Base-by-base conservation (phyloP, 1,284 basidiomycete species). In the Rhodotorula sp. region DNA sequence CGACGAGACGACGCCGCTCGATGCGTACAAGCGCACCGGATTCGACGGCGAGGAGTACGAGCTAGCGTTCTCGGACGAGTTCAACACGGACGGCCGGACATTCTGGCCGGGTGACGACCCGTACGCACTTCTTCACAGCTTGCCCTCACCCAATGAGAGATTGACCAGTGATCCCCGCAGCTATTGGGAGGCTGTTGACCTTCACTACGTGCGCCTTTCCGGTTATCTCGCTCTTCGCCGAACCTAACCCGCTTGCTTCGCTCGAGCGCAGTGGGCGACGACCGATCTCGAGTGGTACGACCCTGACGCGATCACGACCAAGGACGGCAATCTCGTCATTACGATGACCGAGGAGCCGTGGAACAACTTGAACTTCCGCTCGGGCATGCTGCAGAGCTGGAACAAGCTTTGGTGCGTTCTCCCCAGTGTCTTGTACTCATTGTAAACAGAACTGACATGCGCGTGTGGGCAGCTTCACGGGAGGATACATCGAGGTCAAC, bases 21-120 rank as follows among this genome's bases (percentile, higher is more conserved):
- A 52, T 13, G 73, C 68, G 3, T 71, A 71, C 65, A 77, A 67
- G 2, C 74, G 78, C 34, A 77, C 67, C 14, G 79, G 79, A 16
- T 71, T 71, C 41, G 78, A 80, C 67, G 79, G 66, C 10, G 53
- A 77, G 25, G 69, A 73, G 21, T 74, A 74, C 67, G 74, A 77
- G 65, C 85, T 96, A 13, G 88, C 93, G 4, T 95, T 80, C 80
- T 91, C 90, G 61, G 93, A 96, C 81, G 94, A 96, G 70, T 72
- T 83, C 25, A 89, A 90, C 19, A 91, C 88, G 84, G 85, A 52
- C 82, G 84, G 69, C 27, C 42, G 67, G 19, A 68, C 83, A 82
- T 77, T 83, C 83, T 49, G 84, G 82, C 80, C 84, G 81, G 80
- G 50, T 52, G 70, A 72, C 21, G 53, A 67, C 61, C 65, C 53